Conservation (phyloP, 2,329 filamentous ascomycete species). For the Penicillium sp. region DNA sequence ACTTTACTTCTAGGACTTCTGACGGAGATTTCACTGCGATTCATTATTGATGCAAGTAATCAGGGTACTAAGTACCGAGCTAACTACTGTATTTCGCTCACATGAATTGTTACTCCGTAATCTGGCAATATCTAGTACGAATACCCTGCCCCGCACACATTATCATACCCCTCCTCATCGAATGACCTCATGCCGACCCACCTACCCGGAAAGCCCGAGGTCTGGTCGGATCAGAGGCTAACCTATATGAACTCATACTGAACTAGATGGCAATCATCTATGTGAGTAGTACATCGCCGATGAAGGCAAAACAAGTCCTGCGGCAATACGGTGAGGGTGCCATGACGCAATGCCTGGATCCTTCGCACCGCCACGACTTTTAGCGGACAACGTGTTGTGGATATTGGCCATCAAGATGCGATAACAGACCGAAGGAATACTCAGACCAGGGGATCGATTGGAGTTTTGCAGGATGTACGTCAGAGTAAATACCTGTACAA, state of each 20-base stretch:
- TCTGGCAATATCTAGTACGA: background rate
- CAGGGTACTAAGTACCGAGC: too few relatives aligned
- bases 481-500: background rate
- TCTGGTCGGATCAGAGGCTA: background rate
- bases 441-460: background rate
- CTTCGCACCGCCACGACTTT: background rate
- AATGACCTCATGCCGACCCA: background rate
- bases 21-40: background rate
- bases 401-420: background rate
- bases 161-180: background rate
- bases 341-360: background rate
- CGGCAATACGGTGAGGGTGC: background rate
- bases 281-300: background rate
- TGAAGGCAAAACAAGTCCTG: background rate
- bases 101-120: too few relatives aligned
- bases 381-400: background rate
- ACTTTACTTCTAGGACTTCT: background rate
- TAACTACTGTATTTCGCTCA: too few relatives aligned
- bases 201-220: background rate
- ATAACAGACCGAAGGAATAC: background rate
- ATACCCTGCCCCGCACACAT: background rate
- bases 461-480: background rate
- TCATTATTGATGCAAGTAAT: too few relatives aligned
- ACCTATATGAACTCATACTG: background rate
- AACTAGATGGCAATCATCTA: background rate